Percentiles rank a stretch among this genome's conserved stretches.
These are phyloP conservation scores for Penicillium cosmopolitanum DNA, from an alignment of 495 filamentous ascomycete species.

Conservation along the genomic window DNA sequence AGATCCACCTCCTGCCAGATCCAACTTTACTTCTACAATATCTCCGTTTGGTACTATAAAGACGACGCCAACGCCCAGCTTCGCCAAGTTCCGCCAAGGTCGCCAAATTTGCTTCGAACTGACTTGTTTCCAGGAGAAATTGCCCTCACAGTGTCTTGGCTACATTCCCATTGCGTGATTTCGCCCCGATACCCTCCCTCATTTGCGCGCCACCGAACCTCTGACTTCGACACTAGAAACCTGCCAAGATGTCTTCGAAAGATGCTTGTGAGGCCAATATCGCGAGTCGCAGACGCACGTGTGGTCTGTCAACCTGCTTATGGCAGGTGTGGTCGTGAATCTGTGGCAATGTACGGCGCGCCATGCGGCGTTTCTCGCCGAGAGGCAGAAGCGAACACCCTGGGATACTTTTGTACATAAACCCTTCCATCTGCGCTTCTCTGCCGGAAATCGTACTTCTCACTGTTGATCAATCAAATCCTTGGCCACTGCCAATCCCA, in stretches of 20 bases:
- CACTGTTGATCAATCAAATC: slow-evolving; percentile 3
- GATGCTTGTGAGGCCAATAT: slow-evolving; percentile 9
- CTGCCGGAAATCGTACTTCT: slow-evolving; percentile 5
- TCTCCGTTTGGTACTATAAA: neutral
- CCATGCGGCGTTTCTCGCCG: slow-evolving; percentile 7
- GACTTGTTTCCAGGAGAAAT: neutral
- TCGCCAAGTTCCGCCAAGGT: slow-evolving; percentile 29
- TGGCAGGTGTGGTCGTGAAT: neutral
- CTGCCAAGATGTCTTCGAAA: slow-evolving; percentile 22
- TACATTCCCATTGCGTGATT: slow-evolving; percentile 22
- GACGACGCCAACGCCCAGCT: slow-evolving; percentile 14
- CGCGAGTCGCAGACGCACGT: slow-evolving; percentile 26
- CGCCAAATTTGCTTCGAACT: slow-evolving; percentile 19
- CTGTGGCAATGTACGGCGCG: neutral
- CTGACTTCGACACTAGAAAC: slow-evolving; percentile 16
- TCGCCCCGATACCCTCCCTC: slow-evolving; percentile 9
- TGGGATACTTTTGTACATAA: slow-evolving; percentile 17
- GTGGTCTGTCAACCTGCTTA: slow-evolving; percentile 7
- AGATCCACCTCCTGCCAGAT: neutral
- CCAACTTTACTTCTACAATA: neutral
- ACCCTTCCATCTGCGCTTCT: slow-evolving; percentile 3
- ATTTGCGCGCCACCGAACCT: slow-evolving; percentile 17
- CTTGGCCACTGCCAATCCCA: slow-evolving; percentile 7
- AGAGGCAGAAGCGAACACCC: neutral
- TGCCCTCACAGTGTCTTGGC: slow-evolving; percentile 4